Evolutionary conservation across 805 yeast genomes (phyloP).

Genomic region (Candida broadrunensis): DNA sequence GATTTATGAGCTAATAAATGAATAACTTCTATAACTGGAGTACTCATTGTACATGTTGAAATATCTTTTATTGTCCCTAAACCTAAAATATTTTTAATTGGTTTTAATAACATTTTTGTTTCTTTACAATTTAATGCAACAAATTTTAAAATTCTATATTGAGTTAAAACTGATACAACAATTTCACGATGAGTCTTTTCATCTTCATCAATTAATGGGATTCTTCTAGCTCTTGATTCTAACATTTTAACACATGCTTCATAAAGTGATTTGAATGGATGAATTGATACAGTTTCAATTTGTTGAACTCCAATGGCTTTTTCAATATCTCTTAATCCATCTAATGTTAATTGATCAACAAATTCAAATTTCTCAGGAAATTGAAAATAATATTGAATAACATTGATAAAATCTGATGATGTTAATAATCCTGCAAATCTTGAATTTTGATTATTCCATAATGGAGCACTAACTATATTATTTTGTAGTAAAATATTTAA

Average conservation of each 20-base stretch:
- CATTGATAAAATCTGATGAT: slow-evolving; percentile 89
- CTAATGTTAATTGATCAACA: slow-evolving; percentile 80
- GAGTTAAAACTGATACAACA: slow-evolving; percentile 92
- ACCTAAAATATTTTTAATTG: slow-evolving; percentile 67
- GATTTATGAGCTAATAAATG: slow-evolving; percentile 72
- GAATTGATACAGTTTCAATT: slow-evolving; percentile 81
- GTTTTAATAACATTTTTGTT: slow-evolving; percentile 75
- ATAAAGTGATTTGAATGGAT: slow-evolving; percentile 84
- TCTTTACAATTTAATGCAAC: slow-evolving; percentile 96
- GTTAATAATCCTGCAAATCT: slow-evolving; percentile 93
- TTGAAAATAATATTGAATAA: slow-evolving; percentile 89
- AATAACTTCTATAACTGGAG: slow-evolving; percentile 93
- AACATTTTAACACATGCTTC: slow-evolving; percentile 94
- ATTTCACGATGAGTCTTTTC: slow-evolving; percentile 90
- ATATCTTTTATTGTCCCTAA: slow-evolving; percentile 53
- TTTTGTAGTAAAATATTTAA: slow-evolving; percentile 87
- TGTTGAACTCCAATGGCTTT: slow-evolving; percentile 82
- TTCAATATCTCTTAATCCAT: slow-evolving; percentile 84
- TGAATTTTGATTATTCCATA: slow-evolving; percentile 88
- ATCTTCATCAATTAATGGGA: slow-evolving; percentile 92
- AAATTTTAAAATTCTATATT: slow-evolving; percentile 91
- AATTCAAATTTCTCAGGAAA: slow-evolving; percentile 84
- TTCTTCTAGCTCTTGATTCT: slow-evolving; percentile 83
- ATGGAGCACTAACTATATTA: slow-evolving; percentile 92
- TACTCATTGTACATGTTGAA: slow-evolving; percentile 81